These are phyloP conservation scores for Skeletonema menzelii DNA, from an alignment of 108 stramenopile species.

Conservation along the genomic window DNA sequence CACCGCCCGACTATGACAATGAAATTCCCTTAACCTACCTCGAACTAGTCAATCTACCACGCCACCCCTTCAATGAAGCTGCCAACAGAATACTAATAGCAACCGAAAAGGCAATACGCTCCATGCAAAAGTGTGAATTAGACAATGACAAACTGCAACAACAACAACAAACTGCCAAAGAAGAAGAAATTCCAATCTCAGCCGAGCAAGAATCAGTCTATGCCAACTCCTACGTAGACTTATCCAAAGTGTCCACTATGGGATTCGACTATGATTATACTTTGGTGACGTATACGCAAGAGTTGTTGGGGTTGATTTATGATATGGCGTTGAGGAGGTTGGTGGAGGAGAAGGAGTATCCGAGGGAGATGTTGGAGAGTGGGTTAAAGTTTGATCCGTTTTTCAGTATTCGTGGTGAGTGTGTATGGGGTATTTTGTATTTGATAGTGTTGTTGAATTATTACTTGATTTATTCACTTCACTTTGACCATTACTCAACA, in stretches of 20 bases:
- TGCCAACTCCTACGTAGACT: conserved; percentile 91
- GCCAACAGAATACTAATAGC: conserved; percentile 59
- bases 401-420: conserved; percentile 85
- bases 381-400: conserved; percentile 75
- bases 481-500: neutral
- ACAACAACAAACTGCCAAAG: neutral
- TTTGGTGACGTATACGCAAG: conserved; percentile 87
- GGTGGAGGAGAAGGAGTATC: conserved; percentile 86
- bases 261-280: conserved; percentile 98
- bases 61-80: conserved; percentile 51
- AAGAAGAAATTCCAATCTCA: neutral
- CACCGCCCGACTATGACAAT: neutral
- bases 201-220: conserved; percentile 62
- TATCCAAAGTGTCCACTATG: conserved; percentile 89
- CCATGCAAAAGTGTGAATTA: conserved; percentile 54
- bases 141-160: conserved; percentile 26
- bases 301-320: conserved; percentile 89
- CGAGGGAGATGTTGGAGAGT: conserved; percentile 73
- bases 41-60: conserved; percentile 46
- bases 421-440: neutral
- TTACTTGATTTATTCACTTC: neutral
- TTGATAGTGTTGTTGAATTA: too few relatives aligned
- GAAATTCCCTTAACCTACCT: neutral
- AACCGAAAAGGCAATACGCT: conserved; percentile 59
- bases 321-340: conserved; percentile 88